Evolutionary conservation across 2,329 filamentous ascomycete species (phyloP), one percentile per base, ranked within the genome.

Genomic region (Aspergillus sp.): DNA sequence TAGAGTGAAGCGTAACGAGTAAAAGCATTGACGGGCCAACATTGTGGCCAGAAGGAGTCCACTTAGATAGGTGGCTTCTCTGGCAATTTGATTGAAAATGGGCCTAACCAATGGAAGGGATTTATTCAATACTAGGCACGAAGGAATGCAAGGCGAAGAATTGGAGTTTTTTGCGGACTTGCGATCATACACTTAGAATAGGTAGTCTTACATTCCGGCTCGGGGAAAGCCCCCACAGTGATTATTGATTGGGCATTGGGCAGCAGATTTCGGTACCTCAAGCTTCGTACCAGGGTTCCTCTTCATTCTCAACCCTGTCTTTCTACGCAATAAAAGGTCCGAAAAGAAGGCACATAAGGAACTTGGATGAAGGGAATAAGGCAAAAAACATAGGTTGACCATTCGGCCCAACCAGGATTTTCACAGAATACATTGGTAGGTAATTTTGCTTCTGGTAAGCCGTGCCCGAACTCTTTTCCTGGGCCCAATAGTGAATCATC

Each of bases 191-290:
- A 12, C 13, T 5, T 15, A 36, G 34, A 13, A 36, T 36, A n/a
- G 26, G 26, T 30, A 30, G 26, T 30, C 26, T 30, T 30, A 3
- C 26, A 30, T 30, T 30, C 26, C 26, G 9, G 26, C 26, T 9
- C 26, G 26, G n/a, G 34, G 18, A 41, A n/a, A 41, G 15, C 41
- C 26, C 15, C 24, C n/a, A 20, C 24, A 22, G 13, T 11, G 44
- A 45, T 38, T 50, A 30, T 51, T 62, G 57, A 64, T 65, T 66
- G 63, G 64, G 62, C 64, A 64, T 65, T 58, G 60, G 64, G 64
- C 64, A 65, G 57, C 63, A 62, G 58, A 53, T 36, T 56, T 53
- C 53, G 51, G 56, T 51, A 49, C n/a, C 50, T 53, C 48, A 53
- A 42, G 48, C 48, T 44, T 50, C 51, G 44, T 34, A 32, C 50